Base-by-base conservation (phyloP, 1,284 basidiomycete species). In the Ceratobasidium papillatum region DNA sequence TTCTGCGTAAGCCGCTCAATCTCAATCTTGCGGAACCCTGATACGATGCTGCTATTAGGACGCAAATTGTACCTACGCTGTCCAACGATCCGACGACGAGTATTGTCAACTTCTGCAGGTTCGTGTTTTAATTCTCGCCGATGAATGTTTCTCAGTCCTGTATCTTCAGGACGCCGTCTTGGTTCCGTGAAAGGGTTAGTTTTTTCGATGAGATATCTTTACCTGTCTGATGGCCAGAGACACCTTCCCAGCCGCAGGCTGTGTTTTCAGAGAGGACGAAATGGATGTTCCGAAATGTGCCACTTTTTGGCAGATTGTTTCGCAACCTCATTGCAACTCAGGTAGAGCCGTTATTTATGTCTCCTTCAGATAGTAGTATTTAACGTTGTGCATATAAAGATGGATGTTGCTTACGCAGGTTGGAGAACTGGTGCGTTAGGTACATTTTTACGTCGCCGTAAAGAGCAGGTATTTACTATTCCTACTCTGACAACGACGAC, bases 291-390 rank as follows among this genome's bases (percentile, higher is more conserved):
- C 82, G 83, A 0, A 78, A 85, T 78, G 77, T 89, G 36, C 88
- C 88, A 0, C 81, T 84, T 43, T 78, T 84, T 1, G 83, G 87
- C 81, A 80, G 84, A 51, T 78, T 80, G 34, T 87, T 89, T 78
- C 83, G 88, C 17, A 85, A 82, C 69, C 81, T 76, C 63, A 81
- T 88, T 52, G 86, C 86, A 83, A 80, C 81, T 25, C 81, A 80
- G 74, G 87, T 87, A 78, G 41, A 84, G 77, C 14, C n/a, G 17
- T 41, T 41, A 27, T 41, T 34, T 14, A 3, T 9, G 56, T 38
- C 9, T 36, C 17, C 25, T 5, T 49, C 8, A 1, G 30, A 51
- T 30, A 27, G n/a, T 47, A 3, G 4, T 12, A 4, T 17, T 3
- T 11, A n/a, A 47, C 19, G 19, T 19, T 47, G 4, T 47, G 19